Percentiles rank a stretch among this genome's conserved stretches.
These are phyloP conservation scores for Aspergillus ellipticus DNA, from an alignment of 495 filamentous ascomycete species.

Conservation along the genomic window DNA sequence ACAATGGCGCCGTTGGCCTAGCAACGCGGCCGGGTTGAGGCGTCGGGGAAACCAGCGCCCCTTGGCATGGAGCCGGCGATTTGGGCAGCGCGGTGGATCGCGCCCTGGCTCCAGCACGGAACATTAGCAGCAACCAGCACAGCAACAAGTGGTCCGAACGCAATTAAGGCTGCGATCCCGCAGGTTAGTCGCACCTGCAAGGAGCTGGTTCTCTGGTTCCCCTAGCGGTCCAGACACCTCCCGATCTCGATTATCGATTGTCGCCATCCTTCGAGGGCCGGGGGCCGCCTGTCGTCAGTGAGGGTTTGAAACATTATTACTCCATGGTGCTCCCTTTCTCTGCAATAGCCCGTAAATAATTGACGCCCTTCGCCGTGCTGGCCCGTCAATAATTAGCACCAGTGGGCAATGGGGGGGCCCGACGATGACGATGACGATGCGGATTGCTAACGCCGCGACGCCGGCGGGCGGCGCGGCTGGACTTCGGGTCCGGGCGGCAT, in stretches of 20 bases:
- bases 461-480: background rate
- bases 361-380: slow-evolving; percentile 8
- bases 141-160: slow-evolving; percentile 9
- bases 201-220: slow-evolving; percentile 13
- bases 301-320: slow-evolving; percentile 24
- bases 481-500: background rate
- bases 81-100: slow-evolving; percentile 18
- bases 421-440: slow-evolving; percentile 6
- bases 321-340: slow-evolving; percentile 17
- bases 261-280: slow-evolving; percentile 1
- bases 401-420: background rate
- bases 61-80: slow-evolving; percentile 16
- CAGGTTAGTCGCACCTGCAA: slow-evolving; percentile 16
- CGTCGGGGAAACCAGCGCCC: slow-evolving; percentile 33
- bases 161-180: slow-evolving; percentile 18
- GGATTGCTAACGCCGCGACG: background rate
- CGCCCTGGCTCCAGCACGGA: slow-evolving; percentile 17
- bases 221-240: slow-evolving; percentile 12
- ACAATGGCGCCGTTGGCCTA: slow-evolving; percentile 44
- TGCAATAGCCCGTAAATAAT: slow-evolving; percentile 21
- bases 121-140: background rate
- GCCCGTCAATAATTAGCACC: slow-evolving; percentile 9
- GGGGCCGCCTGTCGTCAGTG: slow-evolving; percentile 15
- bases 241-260: slow-evolving; percentile 3
- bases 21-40: slow-evolving; percentile 32